phyloP scores from a whole-genome alignment of 345 rosid genomes.

The Gossypium arboreum region DNA sequence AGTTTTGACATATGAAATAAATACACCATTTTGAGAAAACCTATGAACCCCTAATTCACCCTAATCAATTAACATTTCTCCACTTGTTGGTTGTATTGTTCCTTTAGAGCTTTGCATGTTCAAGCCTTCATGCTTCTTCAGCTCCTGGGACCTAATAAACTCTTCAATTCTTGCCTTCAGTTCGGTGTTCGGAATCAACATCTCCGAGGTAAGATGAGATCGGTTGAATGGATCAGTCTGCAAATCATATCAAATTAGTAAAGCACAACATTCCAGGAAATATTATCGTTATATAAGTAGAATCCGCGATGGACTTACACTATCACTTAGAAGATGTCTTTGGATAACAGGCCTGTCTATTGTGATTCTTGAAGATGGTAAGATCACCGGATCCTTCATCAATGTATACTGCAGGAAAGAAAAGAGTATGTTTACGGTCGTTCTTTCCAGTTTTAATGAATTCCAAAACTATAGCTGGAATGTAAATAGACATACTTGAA shows the following conservation, averaged over 20 bases:
- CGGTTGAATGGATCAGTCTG: constrained; percentile 98
- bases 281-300: background rate
- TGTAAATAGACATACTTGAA: constrained; percentile 49
- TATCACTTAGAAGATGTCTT: constrained; percentile 97
- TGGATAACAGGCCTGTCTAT: constrained; percentile 89
- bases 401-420: constrained; percentile 58
- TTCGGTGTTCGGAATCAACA: constrained; percentile 74
- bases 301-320: constrained; percentile 28
- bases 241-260: constrained; percentile 22
- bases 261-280: background rate
- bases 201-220: constrained; percentile 79
- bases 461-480: background rate
- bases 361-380: constrained; percentile 86
- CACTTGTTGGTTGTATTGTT: constrained; percentile 61
- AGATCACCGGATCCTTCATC: constrained; percentile 98
- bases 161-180: constrained; percentile 82
- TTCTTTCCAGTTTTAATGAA: background rate
- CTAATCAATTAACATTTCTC: constrained; percentile 76
- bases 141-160: constrained; percentile 59
- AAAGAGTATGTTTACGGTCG: background rate
- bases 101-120: constrained; percentile 50
- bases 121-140: constrained; percentile 51
- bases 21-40: background rate
- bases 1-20: background rate
- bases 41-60: background rate